phyloP scores from a whole-genome alignment of 2,329 filamentous ascomycete genomes.

The Colletotrichum sublineola region DNA sequence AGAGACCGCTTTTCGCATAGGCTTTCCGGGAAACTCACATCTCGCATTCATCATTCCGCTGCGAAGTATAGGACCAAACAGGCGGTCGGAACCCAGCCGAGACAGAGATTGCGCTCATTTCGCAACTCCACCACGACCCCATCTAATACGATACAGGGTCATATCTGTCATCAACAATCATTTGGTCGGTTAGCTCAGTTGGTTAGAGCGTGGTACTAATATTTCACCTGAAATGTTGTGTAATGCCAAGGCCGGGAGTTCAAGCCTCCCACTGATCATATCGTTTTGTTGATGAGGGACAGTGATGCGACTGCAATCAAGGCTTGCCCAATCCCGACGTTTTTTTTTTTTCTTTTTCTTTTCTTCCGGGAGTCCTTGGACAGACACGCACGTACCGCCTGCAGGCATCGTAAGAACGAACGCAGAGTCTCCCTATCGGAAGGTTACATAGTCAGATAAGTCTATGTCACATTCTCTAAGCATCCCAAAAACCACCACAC shows the following conservation, averaged over 20 bases:
- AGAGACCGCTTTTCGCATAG: too few species aligned
- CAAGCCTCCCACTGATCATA: slow-evolving; percentile 42
- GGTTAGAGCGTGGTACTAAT: slow-evolving; percentile 43
- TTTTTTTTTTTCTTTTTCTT: background rate
- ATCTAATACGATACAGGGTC: fast-evolving
- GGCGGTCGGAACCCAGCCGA: background rate
- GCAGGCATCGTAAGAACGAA: too few species aligned
- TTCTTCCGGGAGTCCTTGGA: too few species aligned
- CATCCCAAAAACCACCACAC: too few species aligned
- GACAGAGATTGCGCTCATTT: background rate
- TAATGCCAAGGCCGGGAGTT: slow-evolving; percentile 42
- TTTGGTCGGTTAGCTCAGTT: slow-evolving; percentile 41
- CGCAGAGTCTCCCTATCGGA: too few species aligned
- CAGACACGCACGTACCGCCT: background rate
- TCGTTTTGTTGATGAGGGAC: background rate
- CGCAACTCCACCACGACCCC: slow-evolving; percentile 21
- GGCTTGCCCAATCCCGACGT: background rate
- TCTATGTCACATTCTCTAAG: too few species aligned
- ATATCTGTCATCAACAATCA: background rate
- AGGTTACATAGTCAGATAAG: too few species aligned
- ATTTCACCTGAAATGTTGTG: slow-evolving; percentile 29
- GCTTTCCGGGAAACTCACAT: background rate
- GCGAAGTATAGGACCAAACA: background rate
- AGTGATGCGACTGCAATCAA: background rate
- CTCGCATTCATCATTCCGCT: background rate